Conservation (phyloP, 2,329 filamentous ascomycete genomes). For the Fusarium sp. region DNA sequence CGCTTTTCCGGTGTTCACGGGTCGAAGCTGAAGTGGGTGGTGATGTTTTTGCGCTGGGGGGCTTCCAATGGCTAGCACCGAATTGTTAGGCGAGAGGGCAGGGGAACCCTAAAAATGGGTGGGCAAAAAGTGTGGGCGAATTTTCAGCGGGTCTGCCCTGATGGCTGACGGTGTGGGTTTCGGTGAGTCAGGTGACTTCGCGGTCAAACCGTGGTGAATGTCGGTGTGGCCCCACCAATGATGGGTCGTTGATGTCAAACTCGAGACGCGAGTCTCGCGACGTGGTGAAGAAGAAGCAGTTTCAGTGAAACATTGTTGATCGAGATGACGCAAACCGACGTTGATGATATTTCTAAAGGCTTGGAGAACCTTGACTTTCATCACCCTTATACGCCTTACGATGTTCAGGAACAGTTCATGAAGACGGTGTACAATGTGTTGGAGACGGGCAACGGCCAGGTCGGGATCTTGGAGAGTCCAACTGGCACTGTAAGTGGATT, state of each 20-base stretch:
- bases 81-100: constrained; percentile 57
- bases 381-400: constrained; percentile 88
- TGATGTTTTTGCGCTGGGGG: constrained; percentile 54
- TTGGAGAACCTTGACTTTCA: constrained; percentile 72
- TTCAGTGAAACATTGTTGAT: neutral
- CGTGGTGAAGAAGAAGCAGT: neutral
- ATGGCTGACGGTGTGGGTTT: neutral
- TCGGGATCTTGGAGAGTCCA: constrained; percentile 93
- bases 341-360: constrained; percentile 32
- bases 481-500: constrained; percentile 74
- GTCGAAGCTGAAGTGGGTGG: constrained; percentile 52
- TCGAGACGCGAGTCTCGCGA: constrained; percentile 29
- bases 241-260: constrained; percentile 12
- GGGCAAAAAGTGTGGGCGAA: constrained; percentile 18
- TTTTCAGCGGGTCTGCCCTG: neutral
- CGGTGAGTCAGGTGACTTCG: constrained; percentile 48
- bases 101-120: constrained; percentile 53
- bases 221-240: constrained; percentile 36
- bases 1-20: constrained; percentile 55
- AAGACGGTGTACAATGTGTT: constrained; percentile 82
- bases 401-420: constrained; percentile 92
- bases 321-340: constrained; percentile 33
- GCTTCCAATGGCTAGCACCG: constrained; percentile 46
- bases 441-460: constrained; percentile 75
- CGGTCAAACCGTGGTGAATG: constrained; percentile 36